Conservation (phyloP, 2,329 filamentous ascomycete genomes). For the Aspergillus hiratsukae region DNA sequence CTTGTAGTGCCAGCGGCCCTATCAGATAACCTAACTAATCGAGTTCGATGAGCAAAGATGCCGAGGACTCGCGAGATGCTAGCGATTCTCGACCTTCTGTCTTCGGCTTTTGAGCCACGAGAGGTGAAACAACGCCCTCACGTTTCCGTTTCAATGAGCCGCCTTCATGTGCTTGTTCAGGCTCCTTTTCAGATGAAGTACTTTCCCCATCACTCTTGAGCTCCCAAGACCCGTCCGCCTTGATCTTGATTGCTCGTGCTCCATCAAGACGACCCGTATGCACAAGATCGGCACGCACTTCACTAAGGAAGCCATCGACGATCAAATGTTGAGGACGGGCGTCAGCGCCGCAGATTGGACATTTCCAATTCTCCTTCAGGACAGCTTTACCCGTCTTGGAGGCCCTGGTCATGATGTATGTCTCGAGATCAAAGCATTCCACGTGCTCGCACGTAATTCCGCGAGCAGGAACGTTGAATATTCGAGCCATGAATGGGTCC, state of each 20-base stretch:
- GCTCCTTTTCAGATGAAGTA: conserved; percentile 8
- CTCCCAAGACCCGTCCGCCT: conserved; percentile 62
- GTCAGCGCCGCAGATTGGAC: conserved; percentile 75
- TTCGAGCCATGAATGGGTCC: conserved; percentile 61
- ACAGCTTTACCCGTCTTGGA: conserved; percentile 42
- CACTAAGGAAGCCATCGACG: conserved; percentile 68
- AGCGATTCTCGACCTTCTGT: conserved; percentile 2
- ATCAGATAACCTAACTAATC: conserved; percentile 15
- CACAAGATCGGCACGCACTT: conserved; percentile 56
- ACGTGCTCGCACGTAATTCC: conserved; percentile 66
- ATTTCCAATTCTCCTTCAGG: conserved; percentile 64
- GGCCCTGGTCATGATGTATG: conserved; percentile 65
- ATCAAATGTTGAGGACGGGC: conserved; percentile 67
- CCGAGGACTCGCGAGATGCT: neutral
- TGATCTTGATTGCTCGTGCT: conserved; percentile 59
- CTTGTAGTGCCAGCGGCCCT: neutral
- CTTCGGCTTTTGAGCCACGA: conserved; percentile 11
- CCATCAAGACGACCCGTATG: conserved; percentile 45
- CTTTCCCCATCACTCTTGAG: conserved; percentile 39
- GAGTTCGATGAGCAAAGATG: conserved; percentile 18
- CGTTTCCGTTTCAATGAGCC: conserved; percentile 15
- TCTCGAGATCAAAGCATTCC: conserved; percentile 87
- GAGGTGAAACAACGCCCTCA: conserved; percentile 4
- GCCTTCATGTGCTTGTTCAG: conserved; percentile 4
- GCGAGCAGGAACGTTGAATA: conserved; percentile 70